Conservation (phyloP, 768 basidiomycete species). For the Suillus variegatus region DNA sequence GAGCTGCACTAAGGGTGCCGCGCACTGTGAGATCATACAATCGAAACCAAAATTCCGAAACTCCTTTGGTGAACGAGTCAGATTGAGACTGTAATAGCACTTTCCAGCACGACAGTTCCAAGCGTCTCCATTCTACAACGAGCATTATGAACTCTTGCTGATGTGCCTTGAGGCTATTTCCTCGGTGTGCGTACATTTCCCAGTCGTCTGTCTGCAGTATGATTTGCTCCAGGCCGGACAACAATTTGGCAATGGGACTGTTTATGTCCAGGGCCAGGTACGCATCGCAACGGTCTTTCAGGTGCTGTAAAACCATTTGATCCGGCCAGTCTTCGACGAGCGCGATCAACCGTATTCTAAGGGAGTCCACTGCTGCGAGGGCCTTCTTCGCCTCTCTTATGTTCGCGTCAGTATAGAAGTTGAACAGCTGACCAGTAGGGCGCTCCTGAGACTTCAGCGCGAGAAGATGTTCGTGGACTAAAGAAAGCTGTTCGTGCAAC, state of each 20-base stretch:
- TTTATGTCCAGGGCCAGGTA: slow-evolving; percentile 62
- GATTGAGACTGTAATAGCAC: slow-evolving; percentile 74
- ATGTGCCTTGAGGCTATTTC: slow-evolving; percentile 72
- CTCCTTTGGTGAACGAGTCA: slow-evolving; percentile 40
- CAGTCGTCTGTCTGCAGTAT: slow-evolving; percentile 90
- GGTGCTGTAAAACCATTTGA: slow-evolving; percentile 93
- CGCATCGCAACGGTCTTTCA: slow-evolving; percentile 67
- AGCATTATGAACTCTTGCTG: slow-evolving; percentile 67
- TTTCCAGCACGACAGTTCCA: slow-evolving; percentile 90
- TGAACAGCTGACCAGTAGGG: slow-evolving; percentile 38
- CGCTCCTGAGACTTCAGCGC: slow-evolving; percentile 29
- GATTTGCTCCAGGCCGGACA: slow-evolving; percentile 83
- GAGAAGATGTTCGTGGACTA: slow-evolving; percentile 45
- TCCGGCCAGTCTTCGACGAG: slow-evolving; percentile 90
- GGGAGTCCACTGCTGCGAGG: slow-evolving; percentile 46
- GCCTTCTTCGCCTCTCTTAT: slow-evolving; percentile 68
- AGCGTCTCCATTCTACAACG: slow-evolving; percentile 87
- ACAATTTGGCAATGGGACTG: slow-evolving; percentile 78
- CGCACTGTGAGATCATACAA: slow-evolving; percentile 79
- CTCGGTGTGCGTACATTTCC: slow-evolving; percentile 94
- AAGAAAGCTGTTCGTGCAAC: slow-evolving; percentile 50
- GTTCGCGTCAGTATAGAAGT: slow-evolving; percentile 86
- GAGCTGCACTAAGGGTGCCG: slow-evolving; percentile 53
- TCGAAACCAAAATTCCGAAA: slow-evolving; percentile 87
- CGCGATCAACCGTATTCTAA: slow-evolving; percentile 52